Evolutionary conservation across 495 filamentous ascomycete genomes (phyloP), one percentile per base, ranked within the genome.

Genomic region (Trichoderma parareesei): DNA sequence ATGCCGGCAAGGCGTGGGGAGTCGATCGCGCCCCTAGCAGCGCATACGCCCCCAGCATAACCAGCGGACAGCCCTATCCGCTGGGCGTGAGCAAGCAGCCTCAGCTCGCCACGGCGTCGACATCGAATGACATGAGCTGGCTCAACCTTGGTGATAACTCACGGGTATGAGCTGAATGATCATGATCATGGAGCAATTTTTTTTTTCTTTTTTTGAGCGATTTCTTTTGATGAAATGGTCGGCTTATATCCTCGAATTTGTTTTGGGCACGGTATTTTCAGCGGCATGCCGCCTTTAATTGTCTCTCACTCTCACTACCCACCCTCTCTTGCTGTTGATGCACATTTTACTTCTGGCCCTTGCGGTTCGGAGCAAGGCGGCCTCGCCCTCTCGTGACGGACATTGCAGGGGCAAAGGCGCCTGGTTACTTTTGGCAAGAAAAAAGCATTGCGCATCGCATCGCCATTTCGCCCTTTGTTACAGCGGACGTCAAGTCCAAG

Each of bases 121-220:
- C 71, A 61, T 73, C 76, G 18, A 75, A 78, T 37, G 89, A 92
- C 72, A 88, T 92, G 85, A 90, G 88, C 75, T 92, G 89, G 89
- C 74, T 92, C 46, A 91, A 91, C 71, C 74, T 92, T 38, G 76
- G 76, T 38, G 76, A 74, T 16, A 69, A 71, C 18, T 57, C 53
- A 57, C 53, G 53, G 53, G 53, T 37, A 35, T 57, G 53, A 57
- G 53, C 37, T 27, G 37, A 38, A 57, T 8, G 53, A 57, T 1
- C 53, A 57, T 57, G 53, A 57, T 57, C 53, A 57, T 57, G 53
- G 53, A 57, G 53, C 53, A 57, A 57, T 35, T 27, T 27, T 27
- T 27, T 27, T 27, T 27, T 27, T n/a, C n/a, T 4, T 57, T 27
- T 57, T 49, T 57, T 57, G 53, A 57, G 53, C 53, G 53, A 57